These are phyloP conservation scores for Tympanopsis confertula DNA, from an alignment of 2,329 filamentous ascomycete genomes.

Conservation along the genomic window DNA sequence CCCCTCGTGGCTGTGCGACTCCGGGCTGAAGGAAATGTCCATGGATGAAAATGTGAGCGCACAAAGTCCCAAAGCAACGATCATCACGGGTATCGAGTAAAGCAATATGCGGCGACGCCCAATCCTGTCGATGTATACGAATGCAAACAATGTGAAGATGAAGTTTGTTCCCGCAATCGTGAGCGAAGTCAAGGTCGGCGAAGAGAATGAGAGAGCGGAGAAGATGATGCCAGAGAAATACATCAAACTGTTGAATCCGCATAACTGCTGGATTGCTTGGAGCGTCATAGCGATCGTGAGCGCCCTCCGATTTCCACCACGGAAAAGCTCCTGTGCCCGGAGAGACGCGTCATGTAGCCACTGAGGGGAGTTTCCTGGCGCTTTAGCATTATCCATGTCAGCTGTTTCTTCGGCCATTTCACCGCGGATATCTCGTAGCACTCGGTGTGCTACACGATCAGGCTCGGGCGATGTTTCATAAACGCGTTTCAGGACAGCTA, in stretches of 20 bases:
- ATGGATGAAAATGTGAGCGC: neutral
- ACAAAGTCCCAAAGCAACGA: neutral
- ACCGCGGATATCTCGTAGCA: neutral
- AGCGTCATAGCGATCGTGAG: neutral
- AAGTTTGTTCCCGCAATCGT: neutral
- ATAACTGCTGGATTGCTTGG: neutral
- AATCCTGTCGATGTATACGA: neutral
- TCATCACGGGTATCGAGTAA: conserved; percentile 1
- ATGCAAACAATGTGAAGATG: neutral
- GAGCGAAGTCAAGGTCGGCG: neutral
- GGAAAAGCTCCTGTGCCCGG: conserved; percentile 14
- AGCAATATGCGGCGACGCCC: neutral
- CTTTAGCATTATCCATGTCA: conserved; percentile 10
- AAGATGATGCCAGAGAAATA: neutral
- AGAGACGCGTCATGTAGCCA: conserved; percentile 15
- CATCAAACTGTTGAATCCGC: conserved; percentile 1
- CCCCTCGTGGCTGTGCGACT: too few relatives aligned
- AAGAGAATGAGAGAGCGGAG: conserved; percentile 1
- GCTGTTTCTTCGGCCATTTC: neutral
- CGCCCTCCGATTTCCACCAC: neutral
- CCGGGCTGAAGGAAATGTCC: neutral
- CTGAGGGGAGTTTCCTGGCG: conserved; percentile 5
- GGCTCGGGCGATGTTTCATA: neutral
- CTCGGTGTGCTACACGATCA: neutral
- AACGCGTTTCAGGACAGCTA: neutral